Percentiles rank a stretch among this genome's conserved stretches.
Conservation (phyloP, 2,329 filamentous ascomycete species). For the Clonostachys rosea region DNA sequence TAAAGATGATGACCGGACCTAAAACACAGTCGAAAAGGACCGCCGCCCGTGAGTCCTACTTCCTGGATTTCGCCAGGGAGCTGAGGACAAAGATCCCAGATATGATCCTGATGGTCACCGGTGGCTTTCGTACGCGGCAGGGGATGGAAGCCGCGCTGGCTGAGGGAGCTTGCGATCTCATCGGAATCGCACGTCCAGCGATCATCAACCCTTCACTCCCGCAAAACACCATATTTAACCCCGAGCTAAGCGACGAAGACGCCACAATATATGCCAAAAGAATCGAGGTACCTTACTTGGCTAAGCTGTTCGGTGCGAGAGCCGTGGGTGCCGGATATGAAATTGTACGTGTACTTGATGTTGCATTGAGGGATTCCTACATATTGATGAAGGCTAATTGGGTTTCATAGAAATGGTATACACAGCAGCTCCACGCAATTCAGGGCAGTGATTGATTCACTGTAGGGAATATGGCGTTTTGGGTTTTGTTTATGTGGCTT, state of each 20-base stretch:
- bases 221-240: constrained; percentile 24
- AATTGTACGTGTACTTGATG: no score
- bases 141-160: constrained; percentile 34
- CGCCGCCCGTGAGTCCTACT: constrained; percentile 58
- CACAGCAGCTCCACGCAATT: no score
- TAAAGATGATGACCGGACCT: constrained; percentile 24
- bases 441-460: no score
- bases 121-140: constrained; percentile 50
- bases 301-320: neutral
- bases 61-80: constrained; percentile 58
- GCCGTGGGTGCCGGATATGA: neutral
- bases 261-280: neutral
- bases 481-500: no score
- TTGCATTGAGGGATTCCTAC: no score
- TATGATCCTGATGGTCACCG: constrained; percentile 52
- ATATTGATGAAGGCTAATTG: no score
- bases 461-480: no score
- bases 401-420: no score
- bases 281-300: neutral
- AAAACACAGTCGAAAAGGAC: constrained; percentile 25
- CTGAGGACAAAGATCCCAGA: constrained; percentile 38
- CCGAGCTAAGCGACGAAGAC: constrained; percentile 18
- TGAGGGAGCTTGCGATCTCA: constrained; percentile 30
- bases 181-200: constrained; percentile 32
- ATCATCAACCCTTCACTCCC: constrained; percentile 30